Conservation (phyloP, 2,329 filamentous ascomycete genomes). For the Beauveria varroae region DNA sequence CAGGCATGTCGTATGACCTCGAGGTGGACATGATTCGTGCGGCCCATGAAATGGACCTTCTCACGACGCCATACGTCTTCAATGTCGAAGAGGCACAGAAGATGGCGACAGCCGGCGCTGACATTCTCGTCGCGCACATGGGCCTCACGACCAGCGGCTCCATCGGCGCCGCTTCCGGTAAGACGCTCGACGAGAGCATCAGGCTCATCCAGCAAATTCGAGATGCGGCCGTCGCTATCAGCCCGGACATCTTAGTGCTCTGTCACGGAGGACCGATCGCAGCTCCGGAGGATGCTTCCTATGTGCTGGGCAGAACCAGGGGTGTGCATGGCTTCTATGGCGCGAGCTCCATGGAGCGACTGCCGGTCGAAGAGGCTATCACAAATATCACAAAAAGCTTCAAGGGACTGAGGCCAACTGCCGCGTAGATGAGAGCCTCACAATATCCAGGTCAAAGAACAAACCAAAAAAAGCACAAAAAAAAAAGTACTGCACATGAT, state of each 20-base stretch:
- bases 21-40: slow-evolving; percentile 60
- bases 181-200: slow-evolving; percentile 58
- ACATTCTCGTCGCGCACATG: slow-evolving; percentile 62
- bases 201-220: slow-evolving; percentile 54
- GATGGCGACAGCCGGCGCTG: slow-evolving; percentile 59
- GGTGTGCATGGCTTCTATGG: slow-evolving; percentile 68
- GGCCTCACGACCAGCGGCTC: slow-evolving; percentile 57
- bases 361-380: slow-evolving; percentile 62
- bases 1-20: slow-evolving; percentile 59
- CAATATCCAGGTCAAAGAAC: no score
- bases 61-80: slow-evolving; percentile 67
- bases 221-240: slow-evolving; percentile 49
- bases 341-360: slow-evolving; percentile 61
- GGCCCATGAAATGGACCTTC: slow-evolving; percentile 51
- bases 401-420: slow-evolving; percentile 6
- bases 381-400: slow-evolving; percentile 30
- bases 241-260: slow-evolving; percentile 55
- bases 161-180: slow-evolving; percentile 56
- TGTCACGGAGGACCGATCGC: slow-evolving; percentile 66
- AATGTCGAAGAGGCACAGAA: slow-evolving; percentile 49
- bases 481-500: background rate
- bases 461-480: no score
- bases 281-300: slow-evolving; percentile 53
- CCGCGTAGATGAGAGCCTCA: background rate
- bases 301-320: slow-evolving; percentile 50